A percentile compares a stretch with the other conserved stretches of the same genome.
These are phyloP conservation scores for Botrytis hyacinthi DNA, from an alignment of 2,329 filamentous ascomycete species.

Conservation along the genomic window DNA sequence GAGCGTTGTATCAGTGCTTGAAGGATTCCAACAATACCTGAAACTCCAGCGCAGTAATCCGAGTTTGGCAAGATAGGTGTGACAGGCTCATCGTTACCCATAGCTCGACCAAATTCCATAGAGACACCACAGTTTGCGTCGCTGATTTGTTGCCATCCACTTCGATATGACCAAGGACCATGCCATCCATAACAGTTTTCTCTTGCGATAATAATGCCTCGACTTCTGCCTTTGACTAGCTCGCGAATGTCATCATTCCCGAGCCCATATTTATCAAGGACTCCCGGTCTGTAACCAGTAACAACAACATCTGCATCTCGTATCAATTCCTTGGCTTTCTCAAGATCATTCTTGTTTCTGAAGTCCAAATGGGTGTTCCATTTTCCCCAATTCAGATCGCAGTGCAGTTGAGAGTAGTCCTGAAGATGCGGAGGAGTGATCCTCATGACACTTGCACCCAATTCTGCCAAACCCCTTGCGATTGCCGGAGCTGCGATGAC, in stretches of 20 bases:
- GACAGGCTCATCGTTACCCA: constrained; percentile 46
- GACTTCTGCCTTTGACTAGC: background rate
- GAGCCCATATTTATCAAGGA: constrained; percentile 44
- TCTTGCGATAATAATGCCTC: constrained; percentile 37
- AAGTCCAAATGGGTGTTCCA: constrained; percentile 49
- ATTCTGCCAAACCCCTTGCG: constrained; percentile 44
- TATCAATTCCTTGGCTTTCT: constrained; percentile 44
- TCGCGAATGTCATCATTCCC: constrained; percentile 44
- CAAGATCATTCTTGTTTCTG: constrained; percentile 42
- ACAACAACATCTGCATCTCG: constrained; percentile 52
- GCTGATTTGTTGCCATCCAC: constrained; percentile 51
- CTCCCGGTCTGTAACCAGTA: constrained; percentile 50
- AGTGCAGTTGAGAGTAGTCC: constrained; percentile 40
- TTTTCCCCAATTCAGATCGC: constrained; percentile 47
- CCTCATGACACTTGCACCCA: constrained; percentile 48
- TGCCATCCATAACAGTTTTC: constrained; percentile 49
- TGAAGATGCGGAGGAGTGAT: constrained; percentile 44
- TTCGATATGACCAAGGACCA: constrained; percentile 46
- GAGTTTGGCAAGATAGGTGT: constrained; percentile 47
- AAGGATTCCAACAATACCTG: constrained; percentile 44
- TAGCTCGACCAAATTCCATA: constrained; percentile 46
- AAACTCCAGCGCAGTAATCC: constrained; percentile 46
- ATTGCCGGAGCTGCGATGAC: constrained; percentile 47
- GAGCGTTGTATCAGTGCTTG: constrained; percentile 44
- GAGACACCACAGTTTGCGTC: constrained; percentile 44